Conservation (phyloP, 2,329 filamentous ascomycete genomes). For the Phialemonium atrogriseum region DNA sequence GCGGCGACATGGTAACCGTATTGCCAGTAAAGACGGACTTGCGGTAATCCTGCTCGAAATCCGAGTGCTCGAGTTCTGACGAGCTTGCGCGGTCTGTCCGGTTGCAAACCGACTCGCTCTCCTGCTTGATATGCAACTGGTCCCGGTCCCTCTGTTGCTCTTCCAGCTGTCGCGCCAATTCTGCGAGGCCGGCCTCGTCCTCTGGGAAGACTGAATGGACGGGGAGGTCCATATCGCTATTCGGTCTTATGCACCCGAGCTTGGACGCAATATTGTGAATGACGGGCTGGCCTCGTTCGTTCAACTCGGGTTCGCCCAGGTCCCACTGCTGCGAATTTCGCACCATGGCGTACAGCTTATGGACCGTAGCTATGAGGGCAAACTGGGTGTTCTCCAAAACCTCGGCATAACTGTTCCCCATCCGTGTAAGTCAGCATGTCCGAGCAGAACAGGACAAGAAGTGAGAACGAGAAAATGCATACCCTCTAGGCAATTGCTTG, state of each 20-base stretch:
- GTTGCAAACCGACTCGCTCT: conserved; percentile 24
- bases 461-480: conserved; percentile 17
- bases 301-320: conserved; percentile 54
- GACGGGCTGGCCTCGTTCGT: conserved; percentile 53
- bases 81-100: conserved; percentile 41
- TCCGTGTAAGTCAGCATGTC: conserved; percentile 7
- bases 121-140: conserved; percentile 18
- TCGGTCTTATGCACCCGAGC: conserved; percentile 55
- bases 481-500: conserved; percentile 57
- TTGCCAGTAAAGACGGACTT: conserved; percentile 33
- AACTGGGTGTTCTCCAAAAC: conserved; percentile 59
- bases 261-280: conserved; percentile 58
- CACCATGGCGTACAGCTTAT: conserved; percentile 59
- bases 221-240: conserved; percentile 51
- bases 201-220: conserved; percentile 53
- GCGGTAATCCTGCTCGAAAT: conserved; percentile 47
- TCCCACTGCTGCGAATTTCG: conserved; percentile 50
- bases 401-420: conserved; percentile 54
- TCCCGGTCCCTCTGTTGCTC: conserved; percentile 34
- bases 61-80: conserved; percentile 46
- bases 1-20: conserved; percentile 42
- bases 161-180: conserved; percentile 47
- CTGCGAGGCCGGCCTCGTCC: conserved; percentile 48
- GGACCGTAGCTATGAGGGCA: conserved; percentile 54
- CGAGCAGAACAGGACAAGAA: not conserved